These are phyloP conservation scores for Stromatinia cepivora DNA, from an alignment of 2,329 filamentous ascomycete genomes.

Conservation along the genomic window DNA sequence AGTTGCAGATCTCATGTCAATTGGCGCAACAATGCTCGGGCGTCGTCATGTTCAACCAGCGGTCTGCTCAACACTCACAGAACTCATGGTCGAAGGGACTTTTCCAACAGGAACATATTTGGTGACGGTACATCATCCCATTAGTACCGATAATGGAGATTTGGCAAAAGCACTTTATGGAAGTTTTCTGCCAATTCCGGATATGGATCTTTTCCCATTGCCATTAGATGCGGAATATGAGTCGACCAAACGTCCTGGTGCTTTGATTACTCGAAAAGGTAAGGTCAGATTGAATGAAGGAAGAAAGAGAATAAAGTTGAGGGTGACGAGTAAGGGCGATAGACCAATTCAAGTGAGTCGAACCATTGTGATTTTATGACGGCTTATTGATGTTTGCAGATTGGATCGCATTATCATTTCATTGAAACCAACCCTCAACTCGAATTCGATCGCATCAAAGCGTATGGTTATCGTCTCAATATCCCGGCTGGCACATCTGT, in stretches of 20 bases:
- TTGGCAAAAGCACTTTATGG: conserved; percentile 86
- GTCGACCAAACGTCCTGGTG: conserved; percentile 71
- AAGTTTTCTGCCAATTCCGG: conserved; percentile 82
- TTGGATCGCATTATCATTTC: conserved; percentile 94
- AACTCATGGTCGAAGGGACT: conserved; percentile 92
- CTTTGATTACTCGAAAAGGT: conserved; percentile 66
- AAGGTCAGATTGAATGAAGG: conserved; percentile 71
- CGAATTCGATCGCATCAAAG: conserved; percentile 78
- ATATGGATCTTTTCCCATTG: conserved; percentile 65
- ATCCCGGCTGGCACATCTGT: conserved; percentile 90
- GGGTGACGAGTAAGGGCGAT: conserved; percentile 83
- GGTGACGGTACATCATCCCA: conserved; percentile 89
- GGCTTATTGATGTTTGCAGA: conserved; percentile 44
- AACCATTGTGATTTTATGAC: background rate
- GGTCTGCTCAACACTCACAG: conserved; percentile 73
- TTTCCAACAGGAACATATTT: conserved; percentile 90
- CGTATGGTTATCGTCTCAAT: conserved; percentile 85
- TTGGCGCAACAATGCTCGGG: conserved; percentile 89
- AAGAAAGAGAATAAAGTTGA: conserved; percentile 69
- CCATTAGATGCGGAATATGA: conserved; percentile 66
- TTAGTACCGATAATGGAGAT: conserved; percentile 83
- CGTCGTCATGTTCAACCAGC: conserved; percentile 86
- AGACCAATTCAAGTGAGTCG: conserved; percentile 75
- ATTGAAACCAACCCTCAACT: conserved; percentile 91
- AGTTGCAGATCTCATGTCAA: conserved; percentile 89